phyloP scores from a whole-genome alignment of 129 eudicot genomes.

The Dittrichia graveolens region DNA sequence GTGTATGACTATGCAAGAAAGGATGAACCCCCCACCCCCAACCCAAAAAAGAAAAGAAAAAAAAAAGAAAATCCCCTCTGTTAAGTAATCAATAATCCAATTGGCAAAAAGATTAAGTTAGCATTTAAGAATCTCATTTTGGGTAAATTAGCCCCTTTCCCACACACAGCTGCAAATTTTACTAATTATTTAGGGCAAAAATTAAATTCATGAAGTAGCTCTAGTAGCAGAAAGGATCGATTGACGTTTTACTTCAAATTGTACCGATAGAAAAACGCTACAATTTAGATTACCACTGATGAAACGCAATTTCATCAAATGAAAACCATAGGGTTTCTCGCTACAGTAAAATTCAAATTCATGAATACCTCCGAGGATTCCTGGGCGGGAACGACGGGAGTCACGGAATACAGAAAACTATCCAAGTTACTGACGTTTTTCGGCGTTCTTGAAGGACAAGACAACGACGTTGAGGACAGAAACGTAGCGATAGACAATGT shows the following conservation, averaged over 20 bases:
- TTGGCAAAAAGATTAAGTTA: not conserved
- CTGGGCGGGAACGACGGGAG: slow-evolving; percentile 50
- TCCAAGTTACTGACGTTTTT: slow-evolving; percentile 45
- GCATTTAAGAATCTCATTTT: slow-evolving; percentile 2
- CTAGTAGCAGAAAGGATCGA: not conserved
- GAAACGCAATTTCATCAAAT: not conserved
- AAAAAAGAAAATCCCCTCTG: too few species aligned
- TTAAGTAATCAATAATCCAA: not conserved
- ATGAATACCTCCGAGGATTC: slow-evolving; percentile 44
- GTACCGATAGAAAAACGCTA: not conserved
- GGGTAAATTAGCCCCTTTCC: not conserved
- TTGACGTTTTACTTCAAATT: slow-evolving; percentile 9
- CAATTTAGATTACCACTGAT: not conserved
- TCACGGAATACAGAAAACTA: slow-evolving; percentile 56
- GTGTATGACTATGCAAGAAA: slow-evolving; percentile 2
- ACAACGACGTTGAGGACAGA: slow-evolving; percentile 7
- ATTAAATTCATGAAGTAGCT: not conserved
- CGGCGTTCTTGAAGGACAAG: slow-evolving; percentile 12
- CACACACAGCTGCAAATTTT: not conserved
- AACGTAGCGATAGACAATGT: slow-evolving; percentile 36
- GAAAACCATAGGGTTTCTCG: not conserved
- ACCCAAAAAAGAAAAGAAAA: too few species aligned
- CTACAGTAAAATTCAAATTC: slow-evolving; percentile 1
- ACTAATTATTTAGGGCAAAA: not conserved
- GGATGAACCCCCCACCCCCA: not conserved